phyloP scores from a whole-genome alignment of 805 yeast genomes.

The Metschnikowia noctiluminum region DNA sequence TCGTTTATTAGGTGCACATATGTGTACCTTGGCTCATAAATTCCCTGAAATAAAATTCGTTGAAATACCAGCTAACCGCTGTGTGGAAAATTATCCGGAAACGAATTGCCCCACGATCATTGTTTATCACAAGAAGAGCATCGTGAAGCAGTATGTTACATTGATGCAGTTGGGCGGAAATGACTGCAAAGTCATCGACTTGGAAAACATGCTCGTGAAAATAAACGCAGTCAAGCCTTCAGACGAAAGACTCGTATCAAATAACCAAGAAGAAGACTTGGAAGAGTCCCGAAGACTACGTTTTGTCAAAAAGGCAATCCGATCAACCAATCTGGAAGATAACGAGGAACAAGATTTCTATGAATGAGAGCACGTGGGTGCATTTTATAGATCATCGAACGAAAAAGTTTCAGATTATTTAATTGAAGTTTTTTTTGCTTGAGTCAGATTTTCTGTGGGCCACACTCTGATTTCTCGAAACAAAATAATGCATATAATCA shows the following conservation, averaged over 20 bases:
- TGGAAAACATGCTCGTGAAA: constrained; percentile 69
- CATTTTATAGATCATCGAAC: too few relatives aligned
- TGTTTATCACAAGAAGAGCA: constrained; percentile 74
- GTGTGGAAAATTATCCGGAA: constrained; percentile 90
- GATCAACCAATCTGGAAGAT: constrained; percentile 33
- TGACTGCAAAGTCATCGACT: constrained; percentile 61
- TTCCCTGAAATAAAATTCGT: constrained; percentile 85
- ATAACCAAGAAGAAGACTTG: constrained; percentile 49
- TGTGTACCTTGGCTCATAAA: constrained; percentile 55
- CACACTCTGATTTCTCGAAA: too few relatives aligned
- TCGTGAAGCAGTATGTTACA: constrained; percentile 77
- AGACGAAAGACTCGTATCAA: constrained; percentile 64
- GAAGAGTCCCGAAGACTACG: constrained; percentile 52
- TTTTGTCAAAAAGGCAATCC: constrained; percentile 55
- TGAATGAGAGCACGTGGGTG: not conserved
- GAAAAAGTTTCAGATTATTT: too few relatives aligned
- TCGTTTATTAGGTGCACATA: constrained; percentile 60
- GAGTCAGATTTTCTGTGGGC: too few relatives aligned
- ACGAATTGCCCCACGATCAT: constrained; percentile 86
- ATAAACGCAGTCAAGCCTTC: constrained; percentile 60
- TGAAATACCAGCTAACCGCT: constrained; percentile 86
- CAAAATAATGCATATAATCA: too few relatives aligned
- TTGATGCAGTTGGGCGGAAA: constrained; percentile 82
- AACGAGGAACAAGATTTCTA: constrained; percentile 21
- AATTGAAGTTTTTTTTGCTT: too few relatives aligned